Evolutionary conservation across 1,139 yeast genomes (phyloP), one percentile per base, ranked within the genome.

Genomic region (Candida sp.): DNA sequence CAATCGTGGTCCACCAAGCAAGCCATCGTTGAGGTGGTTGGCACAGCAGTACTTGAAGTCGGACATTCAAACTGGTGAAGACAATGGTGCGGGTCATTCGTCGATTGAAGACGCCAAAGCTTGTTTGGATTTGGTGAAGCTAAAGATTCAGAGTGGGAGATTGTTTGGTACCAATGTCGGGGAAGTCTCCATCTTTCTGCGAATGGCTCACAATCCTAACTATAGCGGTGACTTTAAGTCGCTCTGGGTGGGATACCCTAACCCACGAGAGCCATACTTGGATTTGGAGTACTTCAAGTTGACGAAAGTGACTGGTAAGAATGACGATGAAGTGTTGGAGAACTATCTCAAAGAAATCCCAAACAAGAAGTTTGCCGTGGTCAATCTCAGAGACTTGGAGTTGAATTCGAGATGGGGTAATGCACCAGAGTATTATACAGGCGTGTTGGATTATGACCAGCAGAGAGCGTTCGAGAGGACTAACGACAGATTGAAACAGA

Each of bases 51-150:
- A 77, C 62, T 71, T 93, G 42, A 69, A 74, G 17, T 70, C 83
- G 47, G 70, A 68, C 0, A 93, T 94, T 46, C 98, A 94, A 66
- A 52, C 55, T 25, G 81, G 81, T 4, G 83, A 78, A 50, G 70
- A 70, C 25, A 75, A 77, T 27, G 75, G 77, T 0, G 60, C 67
- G 1, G 97, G 97, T 3, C 99, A 94, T 68, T 90, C 94, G 44
- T 88, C 98, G 0, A 78, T 87, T 1, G 97, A 91, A 64, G 99
- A 94, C 65, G 90, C 97, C 6, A 67, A 67, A 37, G 86, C 97
- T 0, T 90, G 97, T 62, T 72, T 93, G 61, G 93, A 90, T 54
- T 75, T 94, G 47, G 83, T 90, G 0, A 84, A 89, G 58, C 60
- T 84, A 55, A 92, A 93, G 62, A 71, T 92, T 11, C 65, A 74